Percentiles rank a stretch among this genome's conserved stretches.
Evolutionary conservation across 2,329 filamentous ascomycete genomes (phyloP).

Genomic region (Fonsecaea nubica): DNA sequence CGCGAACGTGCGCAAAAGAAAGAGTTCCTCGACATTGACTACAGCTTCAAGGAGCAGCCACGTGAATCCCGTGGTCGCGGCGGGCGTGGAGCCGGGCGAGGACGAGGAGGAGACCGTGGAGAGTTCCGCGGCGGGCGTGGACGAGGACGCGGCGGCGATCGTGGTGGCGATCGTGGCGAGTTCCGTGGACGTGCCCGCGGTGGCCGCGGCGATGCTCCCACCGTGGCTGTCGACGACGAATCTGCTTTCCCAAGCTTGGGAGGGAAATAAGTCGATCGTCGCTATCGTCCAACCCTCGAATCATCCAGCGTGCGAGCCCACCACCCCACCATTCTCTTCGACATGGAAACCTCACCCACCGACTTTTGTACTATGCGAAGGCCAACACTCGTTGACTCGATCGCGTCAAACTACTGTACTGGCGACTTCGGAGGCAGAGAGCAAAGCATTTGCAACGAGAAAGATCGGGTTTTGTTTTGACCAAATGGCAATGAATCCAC

Average conservation of each 20-base stretch:
- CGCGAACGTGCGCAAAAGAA: slow-evolving; percentile 86
- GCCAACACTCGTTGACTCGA: slow-evolving; percentile 31
- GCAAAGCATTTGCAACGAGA: slow-evolving; percentile 29
- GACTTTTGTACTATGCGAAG: slow-evolving; percentile 35
- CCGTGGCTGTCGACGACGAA: slow-evolving; percentile 39
- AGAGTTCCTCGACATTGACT: slow-evolving; percentile 85
- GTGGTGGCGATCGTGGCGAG: slow-evolving; percentile 45
- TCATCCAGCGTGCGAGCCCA: slow-evolving; percentile 10
- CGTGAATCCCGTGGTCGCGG: slow-evolving; percentile 58
- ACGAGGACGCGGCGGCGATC: slow-evolving; percentile 47
- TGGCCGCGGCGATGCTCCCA: slow-evolving; percentile 39
- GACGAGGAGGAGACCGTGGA: slow-evolving; percentile 44
- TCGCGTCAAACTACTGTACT: slow-evolving; percentile 23
- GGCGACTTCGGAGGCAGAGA: slow-evolving; percentile 26
- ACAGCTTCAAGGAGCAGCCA: slow-evolving; percentile 76
- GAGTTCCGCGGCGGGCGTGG: slow-evolving; percentile 32
- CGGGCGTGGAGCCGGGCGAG: slow-evolving; percentile 56
- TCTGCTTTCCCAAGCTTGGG: slow-evolving; percentile 41
- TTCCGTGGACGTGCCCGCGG: slow-evolving; percentile 49
- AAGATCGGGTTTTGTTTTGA: slow-evolving; percentile 26
- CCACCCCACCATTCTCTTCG: slow-evolving; percentile 24
- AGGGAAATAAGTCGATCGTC: slow-evolving; percentile 35
- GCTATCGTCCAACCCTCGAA: slow-evolving; percentile 4
- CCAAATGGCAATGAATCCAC: slow-evolving; percentile 18
- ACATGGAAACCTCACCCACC: slow-evolving; percentile 11